phyloP scores from a whole-genome alignment of 768 basidiomycete genomes.

The Trametes gibbosa region DNA sequence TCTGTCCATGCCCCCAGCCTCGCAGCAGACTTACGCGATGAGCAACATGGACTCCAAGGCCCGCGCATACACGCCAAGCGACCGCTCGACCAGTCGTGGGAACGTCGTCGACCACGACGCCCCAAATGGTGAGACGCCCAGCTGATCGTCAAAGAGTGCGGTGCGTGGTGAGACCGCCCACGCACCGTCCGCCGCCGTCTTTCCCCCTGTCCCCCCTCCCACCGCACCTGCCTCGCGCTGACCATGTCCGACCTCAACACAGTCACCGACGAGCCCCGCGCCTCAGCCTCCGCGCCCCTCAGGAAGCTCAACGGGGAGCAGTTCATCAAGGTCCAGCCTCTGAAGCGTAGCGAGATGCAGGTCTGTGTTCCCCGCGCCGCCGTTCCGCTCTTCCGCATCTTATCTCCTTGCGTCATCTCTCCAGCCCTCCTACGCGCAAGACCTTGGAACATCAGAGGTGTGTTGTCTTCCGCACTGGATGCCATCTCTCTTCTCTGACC shows the following conservation, averaged over 20 bases:
- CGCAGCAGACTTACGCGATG: constrained; percentile 9
- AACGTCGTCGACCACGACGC: constrained; percentile 72
- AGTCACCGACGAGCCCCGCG: constrained; percentile 62
- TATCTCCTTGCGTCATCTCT: constrained; percentile 17
- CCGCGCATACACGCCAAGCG: constrained; percentile 40
- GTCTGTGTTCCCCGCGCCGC: constrained; percentile 35
- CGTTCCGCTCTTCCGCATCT: constrained; percentile 1
- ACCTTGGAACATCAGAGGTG: constrained; percentile 68
- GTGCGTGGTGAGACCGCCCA: too few relatives aligned
- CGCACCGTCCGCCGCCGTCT: not conserved
- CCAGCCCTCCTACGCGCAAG: constrained; percentile 91
- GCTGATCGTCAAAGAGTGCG: too few relatives aligned
- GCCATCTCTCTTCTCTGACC: not conserved
- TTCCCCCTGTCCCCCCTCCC: constrained; percentile 7
- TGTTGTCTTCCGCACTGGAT: not conserved
- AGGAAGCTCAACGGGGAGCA: constrained; percentile 28
- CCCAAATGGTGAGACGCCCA: constrained; percentile 49
- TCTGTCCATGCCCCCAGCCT: not conserved
- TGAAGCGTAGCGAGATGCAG: constrained; percentile 88
- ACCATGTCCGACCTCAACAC: constrained; percentile 20
- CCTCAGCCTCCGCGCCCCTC: not conserved
- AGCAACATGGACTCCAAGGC: constrained; percentile 47
- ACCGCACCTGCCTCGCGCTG: not conserved
- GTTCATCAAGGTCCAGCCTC: constrained; percentile 79
- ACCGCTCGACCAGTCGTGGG: constrained; percentile 37